Base-by-base conservation (phyloP, 192 early-diverging fungal species). In the Linnemannia zychae region DNA sequence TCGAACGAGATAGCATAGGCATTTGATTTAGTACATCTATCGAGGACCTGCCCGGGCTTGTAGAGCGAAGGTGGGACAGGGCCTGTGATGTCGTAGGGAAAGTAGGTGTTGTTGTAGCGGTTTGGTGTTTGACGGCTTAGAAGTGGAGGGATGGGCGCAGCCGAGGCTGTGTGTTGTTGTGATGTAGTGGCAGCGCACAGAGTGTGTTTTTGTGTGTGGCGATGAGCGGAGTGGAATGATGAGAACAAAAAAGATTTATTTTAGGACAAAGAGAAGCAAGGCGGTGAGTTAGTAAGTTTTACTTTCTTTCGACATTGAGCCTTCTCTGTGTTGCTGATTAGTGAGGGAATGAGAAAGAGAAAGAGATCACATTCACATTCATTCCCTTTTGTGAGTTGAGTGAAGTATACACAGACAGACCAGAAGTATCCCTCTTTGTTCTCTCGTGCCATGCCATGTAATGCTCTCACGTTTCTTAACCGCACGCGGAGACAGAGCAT, bases 1-100 rank as follows among this genome's bases (percentile, higher is more conserved):
- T 94, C 94, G 65, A 92, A 94, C 12, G 92, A 93, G 71, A 94
- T 80, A 44, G 89, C 89, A 24, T 85, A 85, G 17, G 83, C 71
- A 33, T 85, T 85, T 12, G 67, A 47, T 18, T 7, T 24, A 7
- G 50, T 67, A 65, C 83, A 85, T 15, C 73, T 67, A 3, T 79
- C 52, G 1, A 85, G 74, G 16, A 85, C 49, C 33, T 71, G 53
- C 1, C 83, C 83, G 5, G 77, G 69, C n/a, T 49, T 36, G 65
- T 85, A 72, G 16, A 72, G 72, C 3, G 77, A 49, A 4, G 77
- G 83, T 9, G 82, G 77, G 37, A 74, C 37, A 4, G 83, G 77
- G 0, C 77, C 77, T 34, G 60, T 44, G 69, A 79, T 46, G 0
- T 38, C 46, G 40, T 85, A 78, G 0, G 83, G 83, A 40, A 85